Evolutionary conservation across 352 stramenopile genomes (phyloP).

Genomic region (Phytopythium oedochilum): DNA sequence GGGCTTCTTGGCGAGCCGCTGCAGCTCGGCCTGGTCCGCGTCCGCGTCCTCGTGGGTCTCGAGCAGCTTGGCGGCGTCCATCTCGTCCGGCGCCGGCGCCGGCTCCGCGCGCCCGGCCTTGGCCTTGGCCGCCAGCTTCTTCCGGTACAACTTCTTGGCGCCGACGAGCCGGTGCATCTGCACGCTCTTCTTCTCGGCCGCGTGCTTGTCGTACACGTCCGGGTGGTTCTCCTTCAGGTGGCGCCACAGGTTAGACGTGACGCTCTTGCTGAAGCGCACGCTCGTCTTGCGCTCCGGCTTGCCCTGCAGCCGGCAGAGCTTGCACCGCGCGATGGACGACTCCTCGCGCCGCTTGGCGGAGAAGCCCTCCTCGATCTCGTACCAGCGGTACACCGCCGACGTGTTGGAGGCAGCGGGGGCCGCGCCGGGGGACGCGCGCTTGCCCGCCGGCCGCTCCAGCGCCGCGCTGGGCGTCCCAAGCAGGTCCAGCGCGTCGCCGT

Average conservation of each 20-base stretch:
- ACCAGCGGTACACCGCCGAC: slow-evolving; percentile 80
- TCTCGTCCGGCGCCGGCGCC: not conserved
- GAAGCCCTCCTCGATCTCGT: slow-evolving; percentile 64
- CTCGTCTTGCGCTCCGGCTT: slow-evolving; percentile 61
- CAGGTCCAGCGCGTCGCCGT: not conserved
- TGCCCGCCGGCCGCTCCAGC: not conserved
- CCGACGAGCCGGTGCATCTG: slow-evolving; percentile 62
- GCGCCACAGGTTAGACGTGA: slow-evolving; percentile 80
- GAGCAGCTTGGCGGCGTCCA: slow-evolving; percentile 20
- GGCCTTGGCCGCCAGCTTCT: slow-evolving; percentile 26
- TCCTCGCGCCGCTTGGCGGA: slow-evolving; percentile 63
- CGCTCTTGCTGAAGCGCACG: slow-evolving; percentile 80
- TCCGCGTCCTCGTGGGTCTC: slow-evolving; percentile 9
- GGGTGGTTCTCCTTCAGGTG: slow-evolving; percentile 80
- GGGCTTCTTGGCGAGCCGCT: slow-evolving; percentile 27
- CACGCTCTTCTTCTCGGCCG: slow-evolving; percentile 69
- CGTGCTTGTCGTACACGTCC: slow-evolving; percentile 66
- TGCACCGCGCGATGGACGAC: slow-evolving; percentile 66
- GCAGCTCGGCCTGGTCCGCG: slow-evolving; percentile 6
- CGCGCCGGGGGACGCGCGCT: not conserved
- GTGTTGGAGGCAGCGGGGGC: slow-evolving; percentile 8
- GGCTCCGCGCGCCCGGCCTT: not conserved
- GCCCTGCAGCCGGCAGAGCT: slow-evolving; percentile 49
- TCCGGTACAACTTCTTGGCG: slow-evolving; percentile 47
- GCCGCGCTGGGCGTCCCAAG: not conserved